These are phyloP conservation scores for Coffea humblotiana DNA, from an alignment of 305 asterid genomes.

Conservation along the genomic window DNA sequence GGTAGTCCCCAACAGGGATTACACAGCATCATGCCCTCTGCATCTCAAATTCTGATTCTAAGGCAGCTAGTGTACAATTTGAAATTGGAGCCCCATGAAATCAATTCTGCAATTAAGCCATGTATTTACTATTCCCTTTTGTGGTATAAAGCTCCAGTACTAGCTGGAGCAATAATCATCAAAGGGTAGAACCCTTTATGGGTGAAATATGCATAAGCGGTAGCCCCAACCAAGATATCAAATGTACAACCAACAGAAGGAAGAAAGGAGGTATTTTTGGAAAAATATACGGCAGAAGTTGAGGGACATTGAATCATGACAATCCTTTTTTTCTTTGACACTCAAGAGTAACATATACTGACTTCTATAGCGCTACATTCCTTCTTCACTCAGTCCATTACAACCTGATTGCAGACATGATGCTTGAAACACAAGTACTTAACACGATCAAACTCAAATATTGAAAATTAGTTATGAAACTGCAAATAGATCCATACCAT, in stretches of 20 bases:
- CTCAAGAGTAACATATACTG: neutral
- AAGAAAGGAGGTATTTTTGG: neutral
- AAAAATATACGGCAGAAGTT: neutral
- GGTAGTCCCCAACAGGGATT: neutral
- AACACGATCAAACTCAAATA: neutral
- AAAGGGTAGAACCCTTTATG: neutral
- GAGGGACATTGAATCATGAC: neutral
- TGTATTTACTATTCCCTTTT: neutral
- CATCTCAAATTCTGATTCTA: neutral
- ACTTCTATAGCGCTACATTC: neutral
- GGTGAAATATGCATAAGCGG: neutral
- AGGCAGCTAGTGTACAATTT: neutral
- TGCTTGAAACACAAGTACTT: neutral
- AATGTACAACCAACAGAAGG: neutral
- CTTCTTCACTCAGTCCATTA: neutral
- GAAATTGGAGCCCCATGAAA: neutral
- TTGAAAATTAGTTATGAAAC: neutral
- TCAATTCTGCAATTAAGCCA: neutral
- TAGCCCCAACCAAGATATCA: neutral
- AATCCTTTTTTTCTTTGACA: constrained; percentile 3
- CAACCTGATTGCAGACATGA: neutral
- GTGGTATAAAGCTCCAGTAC: neutral
- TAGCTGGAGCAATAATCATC: neutral
- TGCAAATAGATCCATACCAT: neutral
- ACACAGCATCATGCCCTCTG: neutral